Conservation (phyloP, 148 eudicot species). For the Talinum fruticosum region DNA sequence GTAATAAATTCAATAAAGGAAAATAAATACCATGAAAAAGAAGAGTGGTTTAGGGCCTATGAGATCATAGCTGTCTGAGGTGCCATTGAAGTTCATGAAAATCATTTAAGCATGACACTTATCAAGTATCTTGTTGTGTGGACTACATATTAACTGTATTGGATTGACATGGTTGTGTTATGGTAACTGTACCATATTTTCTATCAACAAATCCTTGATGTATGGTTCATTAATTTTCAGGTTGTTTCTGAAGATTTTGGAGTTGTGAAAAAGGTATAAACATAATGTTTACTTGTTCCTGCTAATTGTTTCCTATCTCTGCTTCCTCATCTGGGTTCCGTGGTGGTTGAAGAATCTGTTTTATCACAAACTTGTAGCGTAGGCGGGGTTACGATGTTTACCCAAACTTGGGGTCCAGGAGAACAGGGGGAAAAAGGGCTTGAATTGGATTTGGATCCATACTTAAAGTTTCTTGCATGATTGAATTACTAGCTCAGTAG, state of each 20-base stretch:
- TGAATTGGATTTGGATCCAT: not conserved
- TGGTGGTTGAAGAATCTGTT: not conserved
- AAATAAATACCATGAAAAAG: not conserved
- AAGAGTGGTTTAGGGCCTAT: not conserved
- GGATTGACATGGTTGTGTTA: not conserved
- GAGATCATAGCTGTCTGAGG: constrained; percentile 1
- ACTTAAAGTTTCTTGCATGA: not conserved
- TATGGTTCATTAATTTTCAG: constrained; percentile 43
- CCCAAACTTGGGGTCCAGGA: not conserved
- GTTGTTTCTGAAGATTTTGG: constrained; percentile 82
- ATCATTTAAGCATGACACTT: not conserved
- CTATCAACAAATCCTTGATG: not conserved
- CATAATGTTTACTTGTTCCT: not conserved
- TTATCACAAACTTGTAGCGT: constrained; percentile 3
- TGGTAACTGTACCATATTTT: not conserved
- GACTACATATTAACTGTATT: not conserved
- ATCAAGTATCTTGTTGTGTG: not conserved
- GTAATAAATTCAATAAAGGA: not conserved
- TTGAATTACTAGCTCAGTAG: not conserved
- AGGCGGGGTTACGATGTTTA: not conserved
- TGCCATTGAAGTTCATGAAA: not conserved
- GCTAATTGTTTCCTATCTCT: not conserved
- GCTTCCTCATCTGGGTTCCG: not conserved
- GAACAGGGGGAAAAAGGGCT: not conserved
- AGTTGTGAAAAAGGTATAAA: constrained; percentile 82